phyloP scores from a whole-genome alignment of 2,329 filamentous ascomycete genomes.

The Epichloe typhina region DNA sequence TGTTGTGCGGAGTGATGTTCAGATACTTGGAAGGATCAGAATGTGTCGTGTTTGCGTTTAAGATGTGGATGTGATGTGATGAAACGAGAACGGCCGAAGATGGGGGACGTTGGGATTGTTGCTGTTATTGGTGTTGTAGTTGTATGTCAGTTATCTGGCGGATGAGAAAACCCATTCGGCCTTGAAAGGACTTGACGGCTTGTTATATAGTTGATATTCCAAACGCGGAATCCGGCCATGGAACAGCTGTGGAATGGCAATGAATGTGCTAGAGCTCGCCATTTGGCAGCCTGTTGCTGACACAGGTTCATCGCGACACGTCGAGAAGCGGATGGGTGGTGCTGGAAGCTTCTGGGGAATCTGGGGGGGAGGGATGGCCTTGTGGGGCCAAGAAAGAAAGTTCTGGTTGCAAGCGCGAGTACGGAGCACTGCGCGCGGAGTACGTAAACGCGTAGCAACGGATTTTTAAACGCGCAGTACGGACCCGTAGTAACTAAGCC shows the following conservation, averaged over 20 bases:
- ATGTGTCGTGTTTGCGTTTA: neutral
- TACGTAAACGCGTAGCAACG: no score
- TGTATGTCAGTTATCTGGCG: neutral
- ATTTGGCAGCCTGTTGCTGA: constrained; percentile 5
- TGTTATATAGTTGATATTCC: no score
- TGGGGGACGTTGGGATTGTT: neutral
- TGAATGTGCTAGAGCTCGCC: constrained; percentile 10
- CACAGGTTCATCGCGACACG: neutral
- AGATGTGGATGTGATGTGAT: neutral
- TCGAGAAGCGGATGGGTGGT: neutral
- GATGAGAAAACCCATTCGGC: neutral
- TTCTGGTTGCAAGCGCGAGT: no score
- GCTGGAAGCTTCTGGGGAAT: constrained; percentile 8
- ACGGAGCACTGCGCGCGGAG: no score
- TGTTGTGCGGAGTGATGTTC: constrained; percentile 25
- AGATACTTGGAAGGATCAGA: constrained; percentile 9
- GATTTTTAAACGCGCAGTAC: no score
- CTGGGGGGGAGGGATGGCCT: no score
- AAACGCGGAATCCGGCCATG: neutral
- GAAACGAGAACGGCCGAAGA: neutral
- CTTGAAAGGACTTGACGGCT: no score
- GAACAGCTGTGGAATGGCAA: neutral
- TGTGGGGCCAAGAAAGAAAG: no score
- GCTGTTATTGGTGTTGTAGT: neutral
- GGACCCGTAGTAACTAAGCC: no score